These are phyloP conservation scores for Euptelea pleiosperma DNA, from an alignment of 164 flowering plant species.

Conservation along the genomic window DNA sequence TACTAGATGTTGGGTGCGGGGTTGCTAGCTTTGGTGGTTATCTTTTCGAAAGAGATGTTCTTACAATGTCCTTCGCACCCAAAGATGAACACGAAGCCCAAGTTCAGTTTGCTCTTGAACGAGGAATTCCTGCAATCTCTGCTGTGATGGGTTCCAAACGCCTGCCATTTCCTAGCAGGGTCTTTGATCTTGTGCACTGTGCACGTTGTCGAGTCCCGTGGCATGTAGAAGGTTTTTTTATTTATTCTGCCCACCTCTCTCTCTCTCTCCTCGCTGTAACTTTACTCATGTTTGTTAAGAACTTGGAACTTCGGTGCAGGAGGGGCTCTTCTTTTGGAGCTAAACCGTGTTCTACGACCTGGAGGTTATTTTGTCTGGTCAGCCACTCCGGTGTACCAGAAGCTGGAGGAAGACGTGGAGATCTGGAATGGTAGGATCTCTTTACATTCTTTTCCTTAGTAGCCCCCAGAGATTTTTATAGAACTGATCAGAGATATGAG, in stretches of 20 bases:
- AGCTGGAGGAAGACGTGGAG: conserved; percentile 70
- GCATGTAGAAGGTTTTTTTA: conserved; percentile 64
- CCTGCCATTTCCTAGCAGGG: conserved; percentile 80
- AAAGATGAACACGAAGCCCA: conserved; percentile 98
- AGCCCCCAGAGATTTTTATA: background rate
- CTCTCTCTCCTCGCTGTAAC: too few species aligned
- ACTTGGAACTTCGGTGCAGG: conserved; percentile 36
- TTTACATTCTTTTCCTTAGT: background rate
- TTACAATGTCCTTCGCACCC: conserved; percentile 92
- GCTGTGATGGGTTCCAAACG: conserved; percentile 97
- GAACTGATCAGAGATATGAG: conserved; percentile 9
- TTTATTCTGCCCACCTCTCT: background rate
- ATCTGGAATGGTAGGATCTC: conserved; percentile 76
- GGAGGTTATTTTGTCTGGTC: conserved; percentile 97
- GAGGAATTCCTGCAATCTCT: conserved; percentile 93
- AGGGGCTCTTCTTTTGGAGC: conserved; percentile 83
- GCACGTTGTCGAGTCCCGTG: conserved; percentile 96
- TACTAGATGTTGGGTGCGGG: conserved; percentile 92
- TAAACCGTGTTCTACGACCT: conserved; percentile 83
- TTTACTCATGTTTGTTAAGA: conserved; percentile 4
- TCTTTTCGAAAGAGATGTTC: conserved; percentile 79
- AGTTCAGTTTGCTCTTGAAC: conserved; percentile 90
- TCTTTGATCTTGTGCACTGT: conserved; percentile 85
- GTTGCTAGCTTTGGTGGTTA: conserved; percentile 96
- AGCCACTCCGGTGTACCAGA: conserved; percentile 96